These are phyloP conservation scores for Cryphonectria nitschkei DNA, from an alignment of 2,329 filamentous ascomycete species.

Conservation along the genomic window DNA sequence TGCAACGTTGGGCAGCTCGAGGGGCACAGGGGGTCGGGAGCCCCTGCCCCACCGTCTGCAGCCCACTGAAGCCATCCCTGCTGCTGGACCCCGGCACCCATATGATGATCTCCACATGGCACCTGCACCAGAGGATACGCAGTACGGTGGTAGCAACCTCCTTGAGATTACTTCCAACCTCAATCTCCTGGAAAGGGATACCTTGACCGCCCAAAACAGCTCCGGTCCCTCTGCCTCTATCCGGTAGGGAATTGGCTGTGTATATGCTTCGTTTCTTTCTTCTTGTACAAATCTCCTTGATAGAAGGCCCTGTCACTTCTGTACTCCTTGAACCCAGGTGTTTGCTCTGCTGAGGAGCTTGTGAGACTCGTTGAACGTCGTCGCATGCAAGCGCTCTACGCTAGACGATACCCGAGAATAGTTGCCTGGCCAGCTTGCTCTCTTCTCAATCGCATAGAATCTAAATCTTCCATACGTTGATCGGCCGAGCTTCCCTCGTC, in stretches of 20 bases:
- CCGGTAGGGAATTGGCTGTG: background rate
- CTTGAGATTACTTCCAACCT: conserved; percentile 30
- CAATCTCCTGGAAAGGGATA: conserved; percentile 30
- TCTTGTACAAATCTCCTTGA: background rate
- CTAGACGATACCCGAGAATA: background rate
- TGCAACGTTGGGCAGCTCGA: background rate
- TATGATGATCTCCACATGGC: conserved; percentile 22
- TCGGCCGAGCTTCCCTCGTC: conserved; percentile 25
- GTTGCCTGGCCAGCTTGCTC: background rate
- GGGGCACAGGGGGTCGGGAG: background rate
- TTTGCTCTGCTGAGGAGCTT: background rate
- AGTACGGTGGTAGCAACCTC: conserved; percentile 1
- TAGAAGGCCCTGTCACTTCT: background rate
- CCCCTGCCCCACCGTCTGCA: conserved; percentile 20
- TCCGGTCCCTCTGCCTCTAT: background rate
- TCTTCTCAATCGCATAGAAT: background rate
- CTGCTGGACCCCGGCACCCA: background rate
- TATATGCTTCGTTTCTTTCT: background rate
- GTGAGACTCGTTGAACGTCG: background rate
- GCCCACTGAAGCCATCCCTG: conserved; percentile 24
- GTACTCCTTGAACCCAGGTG: background rate
- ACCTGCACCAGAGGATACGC: conserved; percentile 4
- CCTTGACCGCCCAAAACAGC: conserved; percentile 19
- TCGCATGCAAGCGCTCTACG: background rate
- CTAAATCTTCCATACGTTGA: background rate